These are phyloP conservation scores for Pyrenula aspistea DNA, from an alignment of 495 filamentous ascomycete genomes.

Conservation along the genomic window DNA sequence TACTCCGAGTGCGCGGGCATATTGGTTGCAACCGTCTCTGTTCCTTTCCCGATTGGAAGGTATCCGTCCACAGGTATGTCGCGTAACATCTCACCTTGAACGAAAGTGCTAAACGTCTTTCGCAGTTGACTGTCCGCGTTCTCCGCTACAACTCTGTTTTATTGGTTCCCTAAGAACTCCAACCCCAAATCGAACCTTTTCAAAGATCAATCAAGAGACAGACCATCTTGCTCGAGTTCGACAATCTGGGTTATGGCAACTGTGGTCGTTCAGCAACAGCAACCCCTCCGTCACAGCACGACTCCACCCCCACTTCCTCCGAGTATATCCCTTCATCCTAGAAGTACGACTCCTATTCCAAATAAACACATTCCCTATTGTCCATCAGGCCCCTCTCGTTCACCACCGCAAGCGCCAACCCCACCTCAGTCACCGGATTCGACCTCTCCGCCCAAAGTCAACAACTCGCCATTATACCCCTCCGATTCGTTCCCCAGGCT, in stretches of 20 bases:
- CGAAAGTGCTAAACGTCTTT: no score
- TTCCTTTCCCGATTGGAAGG: not conserved
- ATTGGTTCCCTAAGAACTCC: not conserved
- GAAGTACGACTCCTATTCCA: constrained; percentile 52
- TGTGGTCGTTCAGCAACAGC: constrained; percentile 36
- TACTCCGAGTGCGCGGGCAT: not conserved
- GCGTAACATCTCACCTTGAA: no score
- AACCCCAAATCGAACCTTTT: not conserved
- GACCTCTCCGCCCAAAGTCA: constrained; percentile 32
- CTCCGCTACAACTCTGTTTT: no score
- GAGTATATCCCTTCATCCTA: constrained; percentile 24
- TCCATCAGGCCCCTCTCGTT: constrained; percentile 61
- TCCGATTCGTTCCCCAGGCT: constrained; percentile 50
- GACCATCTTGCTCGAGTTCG: not conserved
- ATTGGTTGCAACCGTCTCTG: not conserved
- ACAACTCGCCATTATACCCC: constrained; percentile 61
- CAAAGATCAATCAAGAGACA: not conserved
- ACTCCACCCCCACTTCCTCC: constrained; percentile 33
- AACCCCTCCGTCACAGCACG: constrained; percentile 27
- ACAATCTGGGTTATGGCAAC: constrained; percentile 26
- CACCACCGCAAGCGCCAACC: constrained; percentile 41
- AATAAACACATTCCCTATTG: constrained; percentile 85
- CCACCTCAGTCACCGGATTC: constrained; percentile 54
- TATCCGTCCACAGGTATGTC: no score
- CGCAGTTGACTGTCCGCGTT: no score